Conservation (phyloP, 306 rosid genomes). For the Castanea crenata region DNA sequence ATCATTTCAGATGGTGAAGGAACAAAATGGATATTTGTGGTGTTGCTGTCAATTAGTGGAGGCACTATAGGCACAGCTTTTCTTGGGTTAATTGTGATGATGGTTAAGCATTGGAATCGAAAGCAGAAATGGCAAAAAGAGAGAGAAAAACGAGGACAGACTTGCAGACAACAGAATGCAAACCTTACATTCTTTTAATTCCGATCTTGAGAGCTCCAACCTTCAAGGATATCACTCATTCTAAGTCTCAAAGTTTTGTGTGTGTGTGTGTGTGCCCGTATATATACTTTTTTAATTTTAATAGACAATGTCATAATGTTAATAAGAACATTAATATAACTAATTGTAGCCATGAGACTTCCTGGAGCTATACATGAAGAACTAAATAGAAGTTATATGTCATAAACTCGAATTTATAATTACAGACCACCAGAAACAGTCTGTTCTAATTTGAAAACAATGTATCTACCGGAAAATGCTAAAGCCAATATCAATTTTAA, state of each 20-base stretch:
- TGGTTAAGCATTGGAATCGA: slow-evolving; percentile 51
- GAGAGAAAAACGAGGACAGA: slow-evolving; percentile 26
- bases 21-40: slow-evolving; percentile 33
- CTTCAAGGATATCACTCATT: slow-evolving; percentile 63
- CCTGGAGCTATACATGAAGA: too few species aligned
- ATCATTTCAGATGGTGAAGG: slow-evolving; percentile 39
- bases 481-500: too few species aligned
- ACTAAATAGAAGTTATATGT: too few species aligned
- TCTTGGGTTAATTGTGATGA: slow-evolving; percentile 40
- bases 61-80: slow-evolving; percentile 53
- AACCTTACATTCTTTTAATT: slow-evolving; percentile 21
- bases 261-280: too few species aligned
- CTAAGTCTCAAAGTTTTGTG: neutral
- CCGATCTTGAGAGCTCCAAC: slow-evolving; percentile 60
- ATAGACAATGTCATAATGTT: too few species aligned
- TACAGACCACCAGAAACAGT: too few species aligned
- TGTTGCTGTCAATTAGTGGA: slow-evolving; percentile 37
- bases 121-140: slow-evolving; percentile 57
- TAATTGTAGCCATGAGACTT: too few species aligned
- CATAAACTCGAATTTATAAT: too few species aligned
- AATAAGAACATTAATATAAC: too few species aligned
- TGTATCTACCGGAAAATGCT: too few species aligned
- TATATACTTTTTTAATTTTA: too few species aligned
- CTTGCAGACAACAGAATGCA: slow-evolving; percentile 34
- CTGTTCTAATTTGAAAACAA: too few species aligned